Evolutionary conservation across 225 moss, liverwort and hornwort species (phyloP), one percentile per base, ranked within the genome.

Genomic region (Polytrichum commune): DNA sequence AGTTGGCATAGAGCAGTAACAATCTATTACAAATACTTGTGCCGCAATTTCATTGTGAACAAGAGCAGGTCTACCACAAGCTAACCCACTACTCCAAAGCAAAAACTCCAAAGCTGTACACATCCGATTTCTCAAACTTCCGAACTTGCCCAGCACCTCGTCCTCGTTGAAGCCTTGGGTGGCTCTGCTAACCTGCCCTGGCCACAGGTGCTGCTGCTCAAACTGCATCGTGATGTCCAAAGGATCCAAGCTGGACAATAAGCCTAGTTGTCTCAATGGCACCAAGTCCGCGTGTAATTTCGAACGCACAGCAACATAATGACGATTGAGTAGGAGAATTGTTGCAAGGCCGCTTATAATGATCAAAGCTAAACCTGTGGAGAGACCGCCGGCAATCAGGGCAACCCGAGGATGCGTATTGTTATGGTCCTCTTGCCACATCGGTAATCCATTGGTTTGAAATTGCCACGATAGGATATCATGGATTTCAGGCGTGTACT

Each of bases 51-150:
- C 28, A 28, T 28, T 28, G 3, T 28, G 28, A 28, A 4, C 77
- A 22, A 73, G 23, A 3, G 76, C 29, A 7, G 33, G 73, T 24
- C 80, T 58, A 10, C 63, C 73, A 53, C 78, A 83, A 16, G 62
- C 68, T 19, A 89, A 30, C 6, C 30, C 30, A 30, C 74, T 69
- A 83, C 88, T 38, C 83, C n/a, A n/a, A 60, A 18, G 68, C 54
- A n/a, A 89, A 55, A 28, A 83, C 68, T n/a, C 88, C 88, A 60
- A 85, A 89, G 6, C 82, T 73, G 69, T 78, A 89, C 23, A 85
- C 76, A 60, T 89, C 85, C 8, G 80, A 69, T 29, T 67, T 71
- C 27, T 72, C 27, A 5, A 29, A 29, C 29, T 29, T 29, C 29
- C 29, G 5, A 29, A 29, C 5, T 10, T 54, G 6, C 74, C 57